Percentiles rank a stretch among this genome's conserved stretches.
Evolutionary conservation across 2,329 filamentous ascomycete genomes (phyloP).

Genomic region (Pseudogymnoascus pannorum): DNA sequence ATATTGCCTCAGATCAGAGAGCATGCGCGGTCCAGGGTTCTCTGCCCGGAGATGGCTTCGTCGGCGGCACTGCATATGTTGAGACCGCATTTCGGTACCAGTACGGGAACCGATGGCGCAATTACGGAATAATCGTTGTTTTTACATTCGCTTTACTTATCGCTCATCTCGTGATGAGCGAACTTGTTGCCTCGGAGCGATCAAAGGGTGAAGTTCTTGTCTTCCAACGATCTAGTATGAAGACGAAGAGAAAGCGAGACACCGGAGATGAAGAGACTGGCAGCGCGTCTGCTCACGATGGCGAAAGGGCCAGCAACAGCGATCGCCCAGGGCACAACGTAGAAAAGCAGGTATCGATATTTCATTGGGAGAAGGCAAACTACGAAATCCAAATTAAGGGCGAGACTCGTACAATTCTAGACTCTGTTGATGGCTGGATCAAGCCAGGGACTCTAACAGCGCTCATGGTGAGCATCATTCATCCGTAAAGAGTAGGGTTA

Average conservation of each 20-base stretch:
- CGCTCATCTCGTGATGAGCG: conserved; percentile 34
- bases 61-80: conserved; percentile 53
- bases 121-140: conserved; percentile 43
- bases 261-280: conserved; percentile 10
- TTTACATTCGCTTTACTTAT: conserved; percentile 31
- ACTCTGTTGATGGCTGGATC: conserved; percentile 76
- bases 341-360: conserved; percentile 48
- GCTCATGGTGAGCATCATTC: conserved; percentile 41
- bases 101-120: conserved; percentile 47
- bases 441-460: conserved; percentile 63
- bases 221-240: conserved; percentile 36
- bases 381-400: conserved; percentile 59
- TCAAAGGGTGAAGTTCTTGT: conserved; percentile 44
- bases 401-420: conserved; percentile 61
- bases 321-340: conserved; percentile 20
- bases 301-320: not conserved
- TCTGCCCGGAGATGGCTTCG: conserved; percentile 35
- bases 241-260: not conserved
- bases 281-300: conserved; percentile 2
- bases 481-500: not conserved
- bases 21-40: conserved; percentile 53
- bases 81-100: conserved; percentile 43
- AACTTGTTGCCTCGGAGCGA: conserved; percentile 37
- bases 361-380: conserved; percentile 65
- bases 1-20: conserved; percentile 36